Evolutionary conservation across 257 asterid genomes (phyloP).

Genomic region (Plantago elongata): DNA sequence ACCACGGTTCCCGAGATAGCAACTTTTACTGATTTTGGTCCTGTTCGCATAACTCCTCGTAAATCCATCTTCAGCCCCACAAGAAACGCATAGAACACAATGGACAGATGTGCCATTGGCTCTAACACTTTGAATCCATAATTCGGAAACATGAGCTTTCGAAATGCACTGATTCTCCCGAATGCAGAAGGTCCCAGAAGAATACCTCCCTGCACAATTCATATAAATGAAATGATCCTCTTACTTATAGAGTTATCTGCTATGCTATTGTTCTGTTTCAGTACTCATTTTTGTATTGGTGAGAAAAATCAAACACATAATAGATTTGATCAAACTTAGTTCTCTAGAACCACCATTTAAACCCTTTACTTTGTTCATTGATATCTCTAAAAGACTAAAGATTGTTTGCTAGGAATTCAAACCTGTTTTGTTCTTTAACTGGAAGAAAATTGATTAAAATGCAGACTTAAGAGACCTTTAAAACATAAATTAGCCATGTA

Average conservation of each 20-base stretch:
- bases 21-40: conserved; percentile 45
- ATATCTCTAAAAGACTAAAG: no score
- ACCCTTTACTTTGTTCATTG: no score
- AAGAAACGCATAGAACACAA: conserved; percentile 64
- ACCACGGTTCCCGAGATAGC: conserved; percentile 52
- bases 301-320: no score
- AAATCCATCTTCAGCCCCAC: conserved; percentile 71
- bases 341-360: no score
- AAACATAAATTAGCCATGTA: not conserved
- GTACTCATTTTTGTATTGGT: no score
- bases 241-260: no score
- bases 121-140: conserved; percentile 56
- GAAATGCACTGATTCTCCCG: conserved; percentile 38
- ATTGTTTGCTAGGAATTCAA: no score
- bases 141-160: conserved; percentile 48
- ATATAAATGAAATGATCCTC: no score
- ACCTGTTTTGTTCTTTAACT: not conserved
- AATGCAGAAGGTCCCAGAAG: conserved; percentile 68
- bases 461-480: no score
- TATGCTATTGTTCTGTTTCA: no score
- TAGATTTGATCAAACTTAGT: no score
- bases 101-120: conserved; percentile 82
- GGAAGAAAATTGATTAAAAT: no score
- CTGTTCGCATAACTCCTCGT: conserved; percentile 40
- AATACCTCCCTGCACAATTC: conserved; percentile 57